A percentile compares a stretch with the other conserved stretches of the same genome.
Conservation (phyloP, 495 filamentous ascomycete genomes). For the Talaromyces trachyspermus region DNA sequence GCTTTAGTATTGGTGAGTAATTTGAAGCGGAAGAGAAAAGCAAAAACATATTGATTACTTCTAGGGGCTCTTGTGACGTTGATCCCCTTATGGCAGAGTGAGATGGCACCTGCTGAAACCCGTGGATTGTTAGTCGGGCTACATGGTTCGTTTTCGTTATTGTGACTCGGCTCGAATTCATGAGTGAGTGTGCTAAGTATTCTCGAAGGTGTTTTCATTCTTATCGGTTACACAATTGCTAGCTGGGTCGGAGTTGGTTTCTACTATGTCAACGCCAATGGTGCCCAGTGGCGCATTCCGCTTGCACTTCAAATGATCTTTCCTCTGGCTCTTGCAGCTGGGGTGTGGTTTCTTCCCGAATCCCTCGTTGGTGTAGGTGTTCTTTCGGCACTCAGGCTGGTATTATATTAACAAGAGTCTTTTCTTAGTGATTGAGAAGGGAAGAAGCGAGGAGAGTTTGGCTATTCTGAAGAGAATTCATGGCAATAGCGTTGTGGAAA, state of each 20-base stretch:
- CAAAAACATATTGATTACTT: too few species aligned
- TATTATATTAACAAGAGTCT: too few species aligned
- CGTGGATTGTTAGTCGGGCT: conserved; percentile 20
- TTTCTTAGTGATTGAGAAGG: too few species aligned
- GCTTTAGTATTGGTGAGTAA: conserved; percentile 29
- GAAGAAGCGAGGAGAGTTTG: too few species aligned
- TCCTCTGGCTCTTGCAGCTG: conserved; percentile 44
- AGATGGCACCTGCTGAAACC: conserved; percentile 19
- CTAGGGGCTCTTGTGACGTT: conserved; percentile 29
- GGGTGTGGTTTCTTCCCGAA: conserved; percentile 49
- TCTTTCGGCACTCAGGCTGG: too few species aligned
- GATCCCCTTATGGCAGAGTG: conserved; percentile 29
- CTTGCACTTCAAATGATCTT: conserved; percentile 48
- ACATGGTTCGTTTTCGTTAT: too few species aligned
- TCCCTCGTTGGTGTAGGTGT: conserved; percentile 47
- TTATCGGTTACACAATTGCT: conserved; percentile 16
- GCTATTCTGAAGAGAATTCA: conserved; percentile 42
- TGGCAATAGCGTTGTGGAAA: conserved; percentile 47
- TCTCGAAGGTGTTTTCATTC: neutral
- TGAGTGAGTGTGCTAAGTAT: too few species aligned
- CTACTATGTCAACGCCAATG: conserved; percentile 13
- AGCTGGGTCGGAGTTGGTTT: conserved; percentile 17
- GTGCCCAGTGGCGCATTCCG: conserved; percentile 21
- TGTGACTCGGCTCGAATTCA: too few species aligned
- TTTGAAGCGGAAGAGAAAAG: too few species aligned